phyloP scores from a whole-genome alignment of 768 basidiomycete genomes.

The Chlorophyllum brunneum region DNA sequence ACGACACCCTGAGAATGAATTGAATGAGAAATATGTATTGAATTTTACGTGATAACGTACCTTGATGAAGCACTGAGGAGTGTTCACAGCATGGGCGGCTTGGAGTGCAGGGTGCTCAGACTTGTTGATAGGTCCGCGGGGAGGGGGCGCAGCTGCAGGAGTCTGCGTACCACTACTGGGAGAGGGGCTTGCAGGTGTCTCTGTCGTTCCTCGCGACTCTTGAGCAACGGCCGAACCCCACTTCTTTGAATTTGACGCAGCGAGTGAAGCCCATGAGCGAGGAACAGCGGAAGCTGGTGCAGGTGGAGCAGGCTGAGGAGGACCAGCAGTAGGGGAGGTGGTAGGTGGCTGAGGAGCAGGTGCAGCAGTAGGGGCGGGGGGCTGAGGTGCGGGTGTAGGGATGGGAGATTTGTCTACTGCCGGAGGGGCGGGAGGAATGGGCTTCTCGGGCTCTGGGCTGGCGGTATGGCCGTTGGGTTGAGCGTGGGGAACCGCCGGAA shows the following conservation, averaged over 20 bases:
- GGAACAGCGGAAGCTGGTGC: slow-evolving; percentile 46
- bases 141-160: slow-evolving; percentile 22
- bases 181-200: slow-evolving; percentile 42
- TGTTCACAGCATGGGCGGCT: slow-evolving; percentile 62
- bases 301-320: slow-evolving; percentile 26
- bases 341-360: slow-evolving; percentile 24
- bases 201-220: slow-evolving; percentile 73
- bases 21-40: neutral
- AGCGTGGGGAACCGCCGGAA: slow-evolving; percentile 21
- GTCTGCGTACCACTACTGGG: slow-evolving; percentile 38
- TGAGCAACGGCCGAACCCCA: slow-evolving; percentile 84
- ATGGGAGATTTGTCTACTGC: slow-evolving; percentile 21
- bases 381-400: slow-evolving; percentile 29
- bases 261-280: slow-evolving; percentile 90
- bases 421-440: slow-evolving; percentile 22
- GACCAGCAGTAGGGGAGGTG: slow-evolving; percentile 24
- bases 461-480: slow-evolving; percentile 33
- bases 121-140: slow-evolving; percentile 30
- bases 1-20: slow-evolving; percentile 54
- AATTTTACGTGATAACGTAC: slow-evolving; percentile 31
- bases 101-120: slow-evolving; percentile 41
- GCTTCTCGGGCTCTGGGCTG: slow-evolving; percentile 35
- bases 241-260: slow-evolving; percentile 75
- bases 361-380: slow-evolving; percentile 26
- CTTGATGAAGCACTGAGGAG: slow-evolving; percentile 90